phyloP scores from a whole-genome alignment of 2,329 filamentous ascomycete genomes.

The Fusarium solani-melongenae region DNA sequence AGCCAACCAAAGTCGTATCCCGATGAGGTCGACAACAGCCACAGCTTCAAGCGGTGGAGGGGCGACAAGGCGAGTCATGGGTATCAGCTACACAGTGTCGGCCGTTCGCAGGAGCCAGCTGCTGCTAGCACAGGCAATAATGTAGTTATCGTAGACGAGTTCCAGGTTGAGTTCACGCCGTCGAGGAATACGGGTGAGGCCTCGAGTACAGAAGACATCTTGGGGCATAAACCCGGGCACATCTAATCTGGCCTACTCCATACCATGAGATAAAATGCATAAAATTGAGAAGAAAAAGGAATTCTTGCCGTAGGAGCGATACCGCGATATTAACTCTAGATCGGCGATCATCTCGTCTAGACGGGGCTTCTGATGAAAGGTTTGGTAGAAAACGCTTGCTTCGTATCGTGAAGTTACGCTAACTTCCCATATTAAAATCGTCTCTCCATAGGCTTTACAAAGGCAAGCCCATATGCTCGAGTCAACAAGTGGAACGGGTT shows the following conservation, averaged over 20 bases:
- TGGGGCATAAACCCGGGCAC: background rate
- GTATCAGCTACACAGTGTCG: background rate
- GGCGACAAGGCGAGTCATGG: background rate
- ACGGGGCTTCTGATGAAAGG: too few relatives aligned
- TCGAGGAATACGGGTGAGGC: background rate
- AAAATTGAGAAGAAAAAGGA: background rate
- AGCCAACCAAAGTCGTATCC: background rate
- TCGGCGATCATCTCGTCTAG: too few relatives aligned
- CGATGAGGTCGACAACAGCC: background rate
- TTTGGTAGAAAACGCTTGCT: too few relatives aligned
- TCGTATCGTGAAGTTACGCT: too few relatives aligned
- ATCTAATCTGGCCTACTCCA: background rate
- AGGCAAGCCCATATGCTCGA: too few relatives aligned
- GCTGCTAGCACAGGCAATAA: background rate
- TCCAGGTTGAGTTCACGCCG: background rate
- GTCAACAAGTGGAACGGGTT: too few relatives aligned
- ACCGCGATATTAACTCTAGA: too few relatives aligned
- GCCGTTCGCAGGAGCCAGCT: background rate
- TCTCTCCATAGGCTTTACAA: too few relatives aligned
- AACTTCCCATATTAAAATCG: too few relatives aligned
- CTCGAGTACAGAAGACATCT: background rate
- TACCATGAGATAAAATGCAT: background rate
- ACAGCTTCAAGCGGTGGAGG: constrained; percentile 3
- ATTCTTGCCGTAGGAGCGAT: background rate
- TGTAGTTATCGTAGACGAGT: background rate